Evolutionary conservation across 208 protist species (phyloP).

Genomic region (Acanthamoeba culbertsoni): DNA sequence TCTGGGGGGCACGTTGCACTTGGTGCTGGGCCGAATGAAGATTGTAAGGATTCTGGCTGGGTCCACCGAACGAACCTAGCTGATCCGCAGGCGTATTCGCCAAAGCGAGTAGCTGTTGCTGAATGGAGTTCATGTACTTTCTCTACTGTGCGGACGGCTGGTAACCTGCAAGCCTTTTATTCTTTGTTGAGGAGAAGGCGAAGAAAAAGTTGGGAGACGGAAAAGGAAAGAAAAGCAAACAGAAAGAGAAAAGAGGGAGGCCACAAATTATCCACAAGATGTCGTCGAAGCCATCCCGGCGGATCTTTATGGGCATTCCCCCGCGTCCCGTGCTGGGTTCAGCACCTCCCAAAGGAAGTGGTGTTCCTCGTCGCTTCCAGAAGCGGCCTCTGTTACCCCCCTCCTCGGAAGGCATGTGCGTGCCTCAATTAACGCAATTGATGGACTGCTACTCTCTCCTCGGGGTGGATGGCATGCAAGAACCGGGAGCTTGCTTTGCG

Average conservation of each 20-base stretch:
- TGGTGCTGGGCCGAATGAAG: slow-evolving; percentile 1
- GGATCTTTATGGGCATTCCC: background rate
- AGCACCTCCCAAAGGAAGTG: background rate
- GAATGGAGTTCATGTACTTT: background rate
- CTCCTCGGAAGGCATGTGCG: background rate
- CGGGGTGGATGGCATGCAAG: background rate
- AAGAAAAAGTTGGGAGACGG: background rate
- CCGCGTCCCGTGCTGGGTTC: background rate
- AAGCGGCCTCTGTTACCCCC: background rate
- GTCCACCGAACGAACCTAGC: background rate
- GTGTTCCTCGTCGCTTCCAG: slow-evolving; percentile 10
- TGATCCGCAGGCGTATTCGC: slow-evolving; percentile 1
- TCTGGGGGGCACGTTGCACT: background rate
- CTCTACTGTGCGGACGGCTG: background rate
- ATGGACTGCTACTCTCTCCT: slow-evolving; percentile 16
- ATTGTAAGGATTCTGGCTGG: slow-evolving; percentile 13
- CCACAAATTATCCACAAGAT: background rate
- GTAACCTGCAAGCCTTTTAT: background rate
- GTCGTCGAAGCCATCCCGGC: background rate
- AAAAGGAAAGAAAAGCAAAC: background rate
- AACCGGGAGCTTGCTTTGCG: background rate
- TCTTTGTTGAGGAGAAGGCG: background rate
- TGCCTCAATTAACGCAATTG: background rate
- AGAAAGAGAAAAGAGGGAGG: background rate
- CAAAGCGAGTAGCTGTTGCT: background rate